Evolutionary conservation across 2,329 filamentous ascomycete species (phyloP).

Genomic region (Sclerotinia spermophila): DNA sequence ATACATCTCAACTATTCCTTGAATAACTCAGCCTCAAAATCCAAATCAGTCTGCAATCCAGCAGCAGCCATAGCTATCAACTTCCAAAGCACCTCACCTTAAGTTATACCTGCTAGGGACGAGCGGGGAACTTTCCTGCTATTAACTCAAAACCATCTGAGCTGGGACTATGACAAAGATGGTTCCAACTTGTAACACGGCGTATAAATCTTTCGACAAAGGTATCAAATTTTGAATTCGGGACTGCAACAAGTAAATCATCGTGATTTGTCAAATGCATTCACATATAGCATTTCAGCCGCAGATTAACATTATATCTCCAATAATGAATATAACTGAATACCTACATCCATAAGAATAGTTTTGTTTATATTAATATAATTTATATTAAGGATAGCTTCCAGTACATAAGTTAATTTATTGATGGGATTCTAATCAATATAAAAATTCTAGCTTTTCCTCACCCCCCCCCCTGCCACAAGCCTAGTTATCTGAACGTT

Average conservation of each 20-base stretch:
- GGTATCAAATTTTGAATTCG: neutral
- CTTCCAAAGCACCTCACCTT: neutral
- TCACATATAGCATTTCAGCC: too few species aligned
- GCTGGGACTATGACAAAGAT: neutral
- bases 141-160: neutral
- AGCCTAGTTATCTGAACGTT: too few species aligned
- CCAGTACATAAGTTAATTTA: too few species aligned
- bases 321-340: too few species aligned
- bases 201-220: neutral
- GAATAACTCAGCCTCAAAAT: neutral
- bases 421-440: too few species aligned
- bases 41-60: neutral
- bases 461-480: too few species aligned
- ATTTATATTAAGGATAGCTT: too few species aligned
- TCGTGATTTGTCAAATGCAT: neutral
- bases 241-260: neutral
- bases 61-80: neutral
- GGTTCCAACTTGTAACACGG: neutral
- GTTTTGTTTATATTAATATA: too few species aligned
- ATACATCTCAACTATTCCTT: neutral
- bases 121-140: neutral
- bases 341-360: too few species aligned
- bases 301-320: too few species aligned
- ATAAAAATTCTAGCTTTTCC: too few species aligned
- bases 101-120: neutral